Conservation (phyloP, 2,329 filamentous ascomycete species). For the Paecilomyces sp. region DNA sequence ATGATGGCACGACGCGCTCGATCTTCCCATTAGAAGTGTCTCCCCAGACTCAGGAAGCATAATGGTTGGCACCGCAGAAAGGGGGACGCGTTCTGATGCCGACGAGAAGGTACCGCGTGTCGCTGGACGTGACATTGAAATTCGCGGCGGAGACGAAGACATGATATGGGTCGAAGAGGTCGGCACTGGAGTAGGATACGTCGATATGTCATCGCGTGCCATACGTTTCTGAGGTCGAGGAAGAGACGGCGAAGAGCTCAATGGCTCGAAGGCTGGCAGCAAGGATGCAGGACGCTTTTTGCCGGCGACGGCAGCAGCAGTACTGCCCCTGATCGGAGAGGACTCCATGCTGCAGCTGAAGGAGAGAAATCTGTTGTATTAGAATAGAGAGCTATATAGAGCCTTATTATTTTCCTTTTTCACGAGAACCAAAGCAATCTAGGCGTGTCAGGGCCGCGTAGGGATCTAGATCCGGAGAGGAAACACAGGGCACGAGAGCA, state of each 20-base stretch:
- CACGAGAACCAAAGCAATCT: slow-evolving; percentile 12
- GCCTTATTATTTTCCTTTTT: slow-evolving; percentile 1
- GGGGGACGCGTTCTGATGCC: slow-evolving; percentile 68
- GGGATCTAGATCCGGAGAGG: slow-evolving; percentile 8
- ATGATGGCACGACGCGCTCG: slow-evolving; percentile 90
- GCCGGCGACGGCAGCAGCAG: slow-evolving; percentile 28
- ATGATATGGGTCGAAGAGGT: slow-evolving; percentile 90
- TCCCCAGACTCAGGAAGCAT: slow-evolving; percentile 77
- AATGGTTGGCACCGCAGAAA: slow-evolving; percentile 75
- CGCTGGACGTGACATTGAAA: slow-evolving; percentile 42
- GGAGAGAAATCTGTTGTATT: slow-evolving; percentile 5
- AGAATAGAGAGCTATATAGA: slow-evolving; percentile 5
- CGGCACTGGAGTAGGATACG: slow-evolving; percentile 88
- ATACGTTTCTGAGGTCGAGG: slow-evolving; percentile 42
- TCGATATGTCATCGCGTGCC: slow-evolving; percentile 41
- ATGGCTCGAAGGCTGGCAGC: slow-evolving; percentile 43
- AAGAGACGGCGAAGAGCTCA: slow-evolving; percentile 41
- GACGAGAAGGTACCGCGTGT: slow-evolving; percentile 52
- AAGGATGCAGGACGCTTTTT: slow-evolving; percentile 42
- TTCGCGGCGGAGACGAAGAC: slow-evolving; percentile 71
- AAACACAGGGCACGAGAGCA: slow-evolving; percentile 1
- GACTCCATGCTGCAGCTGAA: slow-evolving; percentile 29
- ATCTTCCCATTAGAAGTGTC: slow-evolving; percentile 78
- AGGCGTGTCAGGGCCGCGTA: slow-evolving; percentile 15
- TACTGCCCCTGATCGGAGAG: slow-evolving; percentile 29